Conservation (phyloP, 2,329 filamentous ascomycete species). For the Alternaria hordeiaustralica region DNA sequence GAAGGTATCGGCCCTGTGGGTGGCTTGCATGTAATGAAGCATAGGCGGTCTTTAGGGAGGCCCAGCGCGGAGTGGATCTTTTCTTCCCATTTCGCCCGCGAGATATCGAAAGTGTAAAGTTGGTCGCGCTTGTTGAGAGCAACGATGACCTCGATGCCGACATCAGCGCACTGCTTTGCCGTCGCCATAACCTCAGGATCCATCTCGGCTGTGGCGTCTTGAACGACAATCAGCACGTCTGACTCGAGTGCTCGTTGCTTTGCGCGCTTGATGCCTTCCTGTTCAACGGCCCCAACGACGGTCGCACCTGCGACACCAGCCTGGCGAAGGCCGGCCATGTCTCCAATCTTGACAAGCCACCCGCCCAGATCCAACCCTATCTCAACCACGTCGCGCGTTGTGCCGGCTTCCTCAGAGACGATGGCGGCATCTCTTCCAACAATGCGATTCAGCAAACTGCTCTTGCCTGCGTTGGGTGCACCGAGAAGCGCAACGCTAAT, state of each 20-base stretch:
- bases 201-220: slow-evolving; percentile 71
- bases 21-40: slow-evolving; percentile 76
- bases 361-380: slow-evolving; percentile 87
- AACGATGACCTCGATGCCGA: slow-evolving; percentile 62
- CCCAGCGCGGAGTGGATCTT: slow-evolving; percentile 30
- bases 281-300: slow-evolving; percentile 75
- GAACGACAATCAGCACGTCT: slow-evolving; percentile 81
- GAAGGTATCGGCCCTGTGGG: slow-evolving; percentile 45
- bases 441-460: slow-evolving; percentile 86
- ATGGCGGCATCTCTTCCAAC: slow-evolving; percentile 94
- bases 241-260: slow-evolving; percentile 81
- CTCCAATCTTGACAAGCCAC: slow-evolving; percentile 91
- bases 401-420: slow-evolving; percentile 90
- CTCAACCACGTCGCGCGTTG: slow-evolving; percentile 92
- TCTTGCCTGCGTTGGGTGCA: slow-evolving; percentile 94
- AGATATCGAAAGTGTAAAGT: slow-evolving; percentile 44
- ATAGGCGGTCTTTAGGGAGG: slow-evolving; percentile 53
- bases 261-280: slow-evolving; percentile 88
- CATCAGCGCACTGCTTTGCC: slow-evolving; percentile 56
- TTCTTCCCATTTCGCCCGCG: slow-evolving; percentile 24
- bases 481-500: slow-evolving; percentile 87
- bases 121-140: slow-evolving; percentile 68
- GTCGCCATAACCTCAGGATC: slow-evolving; percentile 66
- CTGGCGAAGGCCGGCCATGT: slow-evolving; percentile 86
- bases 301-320: slow-evolving; percentile 38